Percentiles rank a stretch among this genome's conserved stretches.
Conservation (phyloP, 768 basidiomycete species). For the Bullera alba region DNA sequence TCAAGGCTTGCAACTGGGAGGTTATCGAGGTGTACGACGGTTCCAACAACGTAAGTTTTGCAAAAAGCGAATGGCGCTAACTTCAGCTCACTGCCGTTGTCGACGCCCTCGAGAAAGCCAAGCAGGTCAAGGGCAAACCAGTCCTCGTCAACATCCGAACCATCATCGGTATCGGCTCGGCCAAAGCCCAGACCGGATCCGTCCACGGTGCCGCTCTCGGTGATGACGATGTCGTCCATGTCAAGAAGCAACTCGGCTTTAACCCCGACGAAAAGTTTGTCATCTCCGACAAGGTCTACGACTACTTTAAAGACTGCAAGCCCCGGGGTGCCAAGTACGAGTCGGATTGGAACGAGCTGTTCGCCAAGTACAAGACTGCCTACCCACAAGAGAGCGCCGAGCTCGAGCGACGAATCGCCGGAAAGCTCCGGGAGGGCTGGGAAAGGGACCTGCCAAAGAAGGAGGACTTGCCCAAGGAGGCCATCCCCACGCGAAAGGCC, state of each 20-base stretch:
- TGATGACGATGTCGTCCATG: conserved; percentile 38
- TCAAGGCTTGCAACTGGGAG: conserved; percentile 37
- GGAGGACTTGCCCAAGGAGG: conserved; percentile 17
- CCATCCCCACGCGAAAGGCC: conserved; percentile 32
- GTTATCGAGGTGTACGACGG: conserved; percentile 43
- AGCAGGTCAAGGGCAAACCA: conserved; percentile 38
- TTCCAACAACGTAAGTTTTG: conserved; percentile 34
- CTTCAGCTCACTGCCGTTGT: conserved; percentile 35
- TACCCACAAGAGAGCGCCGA: conserved; percentile 28
- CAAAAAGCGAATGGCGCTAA: neutral
- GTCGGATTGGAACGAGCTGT: conserved; percentile 30
- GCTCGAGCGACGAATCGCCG: conserved; percentile 22
- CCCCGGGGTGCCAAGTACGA: conserved; percentile 29
- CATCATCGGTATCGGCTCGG: conserved; percentile 42
- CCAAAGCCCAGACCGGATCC: conserved; percentile 30
- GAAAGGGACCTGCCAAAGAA: conserved; percentile 26
- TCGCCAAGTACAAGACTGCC: conserved; percentile 18
- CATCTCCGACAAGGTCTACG: conserved; percentile 33
- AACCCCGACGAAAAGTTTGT: conserved; percentile 34
- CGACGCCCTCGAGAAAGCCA: conserved; percentile 36
- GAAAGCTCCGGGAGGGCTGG: conserved; percentile 33
- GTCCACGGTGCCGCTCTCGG: conserved; percentile 44
- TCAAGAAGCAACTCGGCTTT: conserved; percentile 42
- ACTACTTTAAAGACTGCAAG: conserved; percentile 36
- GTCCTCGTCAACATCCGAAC: conserved; percentile 41